A percentile compares a stretch with the other conserved stretches of the same genome.
phyloP scores from a whole-genome alignment of 768 basidiomycete species.

The Omphalotus guepiniiformis region DNA sequence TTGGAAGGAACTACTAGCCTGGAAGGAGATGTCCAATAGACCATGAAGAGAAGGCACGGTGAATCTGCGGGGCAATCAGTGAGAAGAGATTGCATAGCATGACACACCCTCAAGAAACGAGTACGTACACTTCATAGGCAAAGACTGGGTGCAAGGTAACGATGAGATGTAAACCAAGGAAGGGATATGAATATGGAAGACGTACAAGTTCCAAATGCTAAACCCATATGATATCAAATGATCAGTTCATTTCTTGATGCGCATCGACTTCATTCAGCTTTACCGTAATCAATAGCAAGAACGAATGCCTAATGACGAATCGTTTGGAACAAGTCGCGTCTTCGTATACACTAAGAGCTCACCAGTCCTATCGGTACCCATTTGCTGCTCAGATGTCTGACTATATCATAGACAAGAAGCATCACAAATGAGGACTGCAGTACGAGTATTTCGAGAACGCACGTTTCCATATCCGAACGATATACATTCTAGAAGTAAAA shows the following conservation, averaged over 20 bases:
- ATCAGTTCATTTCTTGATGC: neutral
- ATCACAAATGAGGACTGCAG: too few relatives aligned
- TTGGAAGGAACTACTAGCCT: neutral
- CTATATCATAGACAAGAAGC: neutral
- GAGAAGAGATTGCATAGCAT: neutral
- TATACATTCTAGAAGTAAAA: neutral
- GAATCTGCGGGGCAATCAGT: neutral
- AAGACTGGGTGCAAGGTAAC: neutral
- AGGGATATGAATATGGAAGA: neutral
- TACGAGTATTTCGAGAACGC: too few relatives aligned
- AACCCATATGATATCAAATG: neutral
- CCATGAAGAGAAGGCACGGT: neutral
- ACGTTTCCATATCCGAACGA: slow-evolving; percentile 1
- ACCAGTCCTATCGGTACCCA: slow-evolving; percentile 6
- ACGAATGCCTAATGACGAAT: neutral
- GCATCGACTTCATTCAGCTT: too few relatives aligned
- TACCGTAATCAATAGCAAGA: slow-evolving; percentile 1
- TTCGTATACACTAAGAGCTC: neutral
- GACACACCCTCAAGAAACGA: too few relatives aligned
- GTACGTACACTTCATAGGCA: slow-evolving; percentile 5
- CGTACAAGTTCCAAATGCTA: slow-evolving; percentile 2
- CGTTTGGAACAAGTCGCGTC: too few relatives aligned
- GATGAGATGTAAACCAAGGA: too few relatives aligned
- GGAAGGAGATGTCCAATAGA: neutral
- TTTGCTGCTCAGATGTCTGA: neutral